Evolutionary conservation across 495 filamentous ascomycete genomes (phyloP).

Genomic region (Aspergillus homomorphus): DNA sequence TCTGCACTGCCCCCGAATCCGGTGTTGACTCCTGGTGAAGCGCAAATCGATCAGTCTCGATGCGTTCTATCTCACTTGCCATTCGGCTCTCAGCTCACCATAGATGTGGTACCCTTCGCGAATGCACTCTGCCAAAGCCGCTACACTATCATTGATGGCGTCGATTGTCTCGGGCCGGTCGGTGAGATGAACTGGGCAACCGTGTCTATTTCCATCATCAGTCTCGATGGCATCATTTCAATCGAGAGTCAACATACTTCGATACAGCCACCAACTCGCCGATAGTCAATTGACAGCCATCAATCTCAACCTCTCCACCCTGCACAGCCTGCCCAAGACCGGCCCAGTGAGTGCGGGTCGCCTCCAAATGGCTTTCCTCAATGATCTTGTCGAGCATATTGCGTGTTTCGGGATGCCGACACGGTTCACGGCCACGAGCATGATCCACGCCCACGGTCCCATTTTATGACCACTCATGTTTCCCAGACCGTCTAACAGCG

Average conservation of each 20-base stretch:
- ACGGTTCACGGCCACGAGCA: background rate
- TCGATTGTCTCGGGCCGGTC: background rate
- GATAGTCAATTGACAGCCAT: background rate
- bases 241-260: background rate
- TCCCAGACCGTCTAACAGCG: too few relatives aligned
- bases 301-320: background rate
- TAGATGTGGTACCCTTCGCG: background rate
- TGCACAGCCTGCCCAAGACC: background rate
- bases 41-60: background rate
- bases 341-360: background rate
- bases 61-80: background rate
- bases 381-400: background rate
- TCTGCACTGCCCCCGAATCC: constrained; percentile 65
- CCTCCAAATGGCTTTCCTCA: background rate
- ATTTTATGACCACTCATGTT: too few relatives aligned
- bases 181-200: background rate
- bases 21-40: constrained; percentile 54
- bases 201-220: background rate
- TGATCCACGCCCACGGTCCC: too few relatives aligned
- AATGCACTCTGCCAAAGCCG: background rate
- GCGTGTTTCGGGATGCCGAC: background rate
- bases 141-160: background rate
- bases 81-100: background rate
- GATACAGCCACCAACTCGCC: background rate
- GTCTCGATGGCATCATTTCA: too few relatives aligned